Evolutionary conservation across 495 filamentous ascomycete genomes (phyloP).

Genomic region (Acidomyces sp.): DNA sequence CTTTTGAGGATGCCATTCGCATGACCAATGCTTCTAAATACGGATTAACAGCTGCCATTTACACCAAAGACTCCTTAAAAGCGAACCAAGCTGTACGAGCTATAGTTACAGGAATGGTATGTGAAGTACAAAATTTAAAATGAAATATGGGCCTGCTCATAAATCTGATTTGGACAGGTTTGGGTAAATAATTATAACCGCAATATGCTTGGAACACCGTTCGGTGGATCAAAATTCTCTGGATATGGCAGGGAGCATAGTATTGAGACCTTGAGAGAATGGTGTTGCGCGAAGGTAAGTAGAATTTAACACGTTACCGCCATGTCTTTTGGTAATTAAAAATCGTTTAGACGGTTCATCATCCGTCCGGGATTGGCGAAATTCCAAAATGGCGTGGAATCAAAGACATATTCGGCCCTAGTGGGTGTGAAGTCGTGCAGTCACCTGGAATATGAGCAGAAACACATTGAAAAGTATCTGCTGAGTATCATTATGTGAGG

Average conservation of each 20-base stretch:
- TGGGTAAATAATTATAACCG: neutral
- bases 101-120: neutral
- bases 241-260: conserved; percentile 1
- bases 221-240: conserved; percentile 1
- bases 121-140: neutral
- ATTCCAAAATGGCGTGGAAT: neutral
- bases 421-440: neutral
- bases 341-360: neutral
- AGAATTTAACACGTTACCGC: too few relatives aligned
- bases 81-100: too few relatives aligned
- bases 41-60: conserved; percentile 5
- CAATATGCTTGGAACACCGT: neutral
- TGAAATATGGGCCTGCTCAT: too few relatives aligned
- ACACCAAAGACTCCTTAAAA: conserved; percentile 2
- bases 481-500: too few relatives aligned
- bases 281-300: neutral
- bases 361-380: neutral
- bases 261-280: conserved; percentile 28
- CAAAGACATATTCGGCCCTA: neutral
- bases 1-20: conserved; percentile 5
- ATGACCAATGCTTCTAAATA: conserved; percentile 10
- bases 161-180: too few relatives aligned
- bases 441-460: too few relatives aligned
- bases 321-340: too few relatives aligned
- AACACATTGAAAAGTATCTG: too few relatives aligned